A percentile compares a stretch with the other conserved stretches of the same genome.
Conservation (phyloP, 345 rosid genomes). For the Eucalyptus cloeziana region DNA sequence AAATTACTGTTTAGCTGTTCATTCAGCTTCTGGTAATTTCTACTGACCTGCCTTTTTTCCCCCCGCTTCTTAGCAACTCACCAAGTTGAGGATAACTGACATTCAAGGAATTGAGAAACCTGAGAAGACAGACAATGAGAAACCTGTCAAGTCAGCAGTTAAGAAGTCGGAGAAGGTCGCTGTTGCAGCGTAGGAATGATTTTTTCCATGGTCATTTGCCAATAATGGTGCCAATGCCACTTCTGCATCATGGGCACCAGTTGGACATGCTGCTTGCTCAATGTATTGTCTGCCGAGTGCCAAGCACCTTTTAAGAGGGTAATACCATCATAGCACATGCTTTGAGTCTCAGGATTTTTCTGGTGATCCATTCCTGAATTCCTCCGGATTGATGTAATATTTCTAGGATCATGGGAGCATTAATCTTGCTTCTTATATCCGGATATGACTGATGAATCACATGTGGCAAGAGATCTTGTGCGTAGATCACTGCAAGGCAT, state of each 20-base stretch:
- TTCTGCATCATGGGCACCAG: not conserved
- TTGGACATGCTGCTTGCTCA: not conserved
- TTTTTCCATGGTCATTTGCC: not conserved
- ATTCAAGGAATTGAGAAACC: slow-evolving; percentile 87
- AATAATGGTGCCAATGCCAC: not conserved
- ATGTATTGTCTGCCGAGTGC: not conserved
- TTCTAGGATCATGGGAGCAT: not conserved
- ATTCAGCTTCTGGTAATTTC: not conserved
- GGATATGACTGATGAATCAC: not conserved
- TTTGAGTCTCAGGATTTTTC: not conserved
- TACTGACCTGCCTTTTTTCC: not conserved
- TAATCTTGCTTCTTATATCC: not conserved
- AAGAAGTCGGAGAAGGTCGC: slow-evolving; percentile 42
- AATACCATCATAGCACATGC: not conserved
- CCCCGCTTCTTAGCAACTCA: slow-evolving; percentile 53
- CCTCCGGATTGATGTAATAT: not conserved
- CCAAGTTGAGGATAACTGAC: slow-evolving; percentile 84
- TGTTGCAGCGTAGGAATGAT: slow-evolving; percentile 29
- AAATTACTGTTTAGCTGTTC: not conserved
- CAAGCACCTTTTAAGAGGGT: not conserved
- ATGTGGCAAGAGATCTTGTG: not conserved
- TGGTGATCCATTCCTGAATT: not conserved
- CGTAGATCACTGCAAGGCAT: not conserved
- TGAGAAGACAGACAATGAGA: slow-evolving; percentile 15
- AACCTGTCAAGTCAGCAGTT: slow-evolving; percentile 18